Percentiles rank a stretch among this genome's conserved stretches.
phyloP scores from a whole-genome alignment of 2,329 filamentous ascomycete genomes.

The Leptodontidium sp. region DNA sequence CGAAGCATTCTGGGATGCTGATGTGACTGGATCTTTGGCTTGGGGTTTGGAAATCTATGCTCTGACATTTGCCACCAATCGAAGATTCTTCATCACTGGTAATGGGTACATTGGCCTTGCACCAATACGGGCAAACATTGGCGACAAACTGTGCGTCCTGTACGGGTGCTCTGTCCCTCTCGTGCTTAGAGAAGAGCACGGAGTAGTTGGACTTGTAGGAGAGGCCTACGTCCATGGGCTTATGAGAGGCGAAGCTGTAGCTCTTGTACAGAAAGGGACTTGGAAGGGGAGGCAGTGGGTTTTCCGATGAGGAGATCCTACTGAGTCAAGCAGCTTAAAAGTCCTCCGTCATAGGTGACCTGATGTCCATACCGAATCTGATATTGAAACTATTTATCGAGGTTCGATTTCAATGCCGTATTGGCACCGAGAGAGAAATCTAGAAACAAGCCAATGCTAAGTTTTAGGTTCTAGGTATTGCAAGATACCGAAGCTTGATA shows the following conservation, averaged over 20 bases:
- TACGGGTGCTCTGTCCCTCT: constrained; percentile 4
- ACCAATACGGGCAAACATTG: neutral
- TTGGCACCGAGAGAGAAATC: neutral
- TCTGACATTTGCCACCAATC: constrained; percentile 3
- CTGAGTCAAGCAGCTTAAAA: too few relatives aligned
- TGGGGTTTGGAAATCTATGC: constrained; percentile 17
- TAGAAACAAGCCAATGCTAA: neutral
- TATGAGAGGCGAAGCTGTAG: neutral
- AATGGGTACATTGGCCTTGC: constrained; percentile 13
- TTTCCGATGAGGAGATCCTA: neutral
- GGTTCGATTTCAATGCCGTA: neutral
- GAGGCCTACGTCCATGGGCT: neutral
- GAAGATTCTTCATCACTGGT: constrained; percentile 2
- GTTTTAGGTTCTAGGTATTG: neutral
- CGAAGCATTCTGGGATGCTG: constrained; percentile 13
- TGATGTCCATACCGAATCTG: neutral
- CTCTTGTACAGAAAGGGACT: neutral
- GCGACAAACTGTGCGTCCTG: neutral
- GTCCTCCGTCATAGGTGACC: too few relatives aligned
- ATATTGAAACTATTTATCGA: neutral
- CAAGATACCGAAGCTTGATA: neutral
- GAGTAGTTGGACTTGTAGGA: neutral
- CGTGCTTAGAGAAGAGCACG: neutral
- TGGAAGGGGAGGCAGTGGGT: neutral
- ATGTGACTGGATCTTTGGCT: neutral